Percentiles rank a stretch among this genome's conserved stretches.
Evolutionary conservation across 257 asterid genomes (phyloP).

Genomic region (Solanum boliviense): DNA sequence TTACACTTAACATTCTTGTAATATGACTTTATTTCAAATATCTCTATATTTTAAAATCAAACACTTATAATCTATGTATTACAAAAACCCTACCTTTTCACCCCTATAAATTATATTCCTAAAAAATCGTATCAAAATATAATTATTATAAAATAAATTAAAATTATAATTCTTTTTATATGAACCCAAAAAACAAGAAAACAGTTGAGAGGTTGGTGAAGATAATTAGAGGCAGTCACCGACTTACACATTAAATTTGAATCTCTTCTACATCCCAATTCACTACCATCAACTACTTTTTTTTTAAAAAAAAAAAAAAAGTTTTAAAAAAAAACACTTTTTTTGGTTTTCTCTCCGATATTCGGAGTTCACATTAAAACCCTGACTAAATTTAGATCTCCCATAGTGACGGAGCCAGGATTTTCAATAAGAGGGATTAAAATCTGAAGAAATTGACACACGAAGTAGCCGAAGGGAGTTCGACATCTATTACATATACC

Average conservation of each 20-base stretch:
- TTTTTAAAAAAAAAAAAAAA: no score
- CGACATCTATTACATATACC: rapidly evolving
- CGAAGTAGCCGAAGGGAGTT: not conserved
- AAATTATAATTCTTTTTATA: not conserved
- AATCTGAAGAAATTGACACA: not conserved
- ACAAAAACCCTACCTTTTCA: not conserved
- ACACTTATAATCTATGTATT: not conserved
- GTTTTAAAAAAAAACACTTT: not conserved
- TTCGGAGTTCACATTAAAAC: no score
- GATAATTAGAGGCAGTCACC: not conserved
- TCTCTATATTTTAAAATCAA: not conserved
- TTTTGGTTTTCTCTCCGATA: no score
- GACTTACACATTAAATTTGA: not conserved
- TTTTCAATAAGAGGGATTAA: no score
- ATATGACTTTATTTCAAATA: not conserved
- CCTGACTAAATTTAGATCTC: rapidly evolving
- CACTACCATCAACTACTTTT: not conserved
- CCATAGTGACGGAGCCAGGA: rapidly evolving
- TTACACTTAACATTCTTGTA: not conserved
- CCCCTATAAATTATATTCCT: not conserved
- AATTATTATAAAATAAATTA: not conserved
- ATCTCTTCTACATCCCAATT: not conserved
- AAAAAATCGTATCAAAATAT: not conserved
- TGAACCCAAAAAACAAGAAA: not conserved
- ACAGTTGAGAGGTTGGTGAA: conserved; percentile 1